These are phyloP conservation scores for Aureobasidium sp. DNA, from an alignment of 2,329 filamentous ascomycete species.

Conservation along the genomic window DNA sequence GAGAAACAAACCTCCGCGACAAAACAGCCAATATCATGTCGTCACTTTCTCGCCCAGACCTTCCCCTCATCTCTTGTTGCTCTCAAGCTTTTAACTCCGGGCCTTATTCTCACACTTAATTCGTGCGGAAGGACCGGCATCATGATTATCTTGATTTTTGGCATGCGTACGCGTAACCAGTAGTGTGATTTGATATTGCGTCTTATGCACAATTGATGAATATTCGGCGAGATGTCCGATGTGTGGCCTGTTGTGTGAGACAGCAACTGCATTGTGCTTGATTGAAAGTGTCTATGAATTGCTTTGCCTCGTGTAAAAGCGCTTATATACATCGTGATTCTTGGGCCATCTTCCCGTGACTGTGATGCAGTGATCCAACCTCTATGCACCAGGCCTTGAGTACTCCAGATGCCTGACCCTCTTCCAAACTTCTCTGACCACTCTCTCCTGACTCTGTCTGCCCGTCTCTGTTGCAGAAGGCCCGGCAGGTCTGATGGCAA, in stretches of 20 bases:
- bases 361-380: neutral
- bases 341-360: neutral
- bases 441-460: constrained; percentile 60
- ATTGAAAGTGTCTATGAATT: neutral
- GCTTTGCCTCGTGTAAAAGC: neutral
- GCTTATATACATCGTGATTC: neutral
- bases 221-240: neutral
- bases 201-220: neutral
- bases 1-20: neutral
- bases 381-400: constrained; percentile 49
- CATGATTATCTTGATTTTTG: neutral
- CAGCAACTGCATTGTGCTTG: neutral
- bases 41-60: neutral
- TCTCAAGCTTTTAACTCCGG: neutral
- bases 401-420: constrained; percentile 62
- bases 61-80: neutral
- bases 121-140: neutral
- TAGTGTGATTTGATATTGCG: neutral
- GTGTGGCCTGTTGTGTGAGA: neutral
- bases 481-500: constrained; percentile 65
- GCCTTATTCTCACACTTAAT: neutral
- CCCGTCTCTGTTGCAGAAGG: constrained; percentile 55
- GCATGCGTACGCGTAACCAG: neutral
- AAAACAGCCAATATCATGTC: neutral
- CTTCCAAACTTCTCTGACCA: constrained; percentile 66